Evolutionary conservation across 2,329 filamentous ascomycete genomes (phyloP), one percentile per base, ranked within the genome.

Genomic region (Epichloe scottii): DNA sequence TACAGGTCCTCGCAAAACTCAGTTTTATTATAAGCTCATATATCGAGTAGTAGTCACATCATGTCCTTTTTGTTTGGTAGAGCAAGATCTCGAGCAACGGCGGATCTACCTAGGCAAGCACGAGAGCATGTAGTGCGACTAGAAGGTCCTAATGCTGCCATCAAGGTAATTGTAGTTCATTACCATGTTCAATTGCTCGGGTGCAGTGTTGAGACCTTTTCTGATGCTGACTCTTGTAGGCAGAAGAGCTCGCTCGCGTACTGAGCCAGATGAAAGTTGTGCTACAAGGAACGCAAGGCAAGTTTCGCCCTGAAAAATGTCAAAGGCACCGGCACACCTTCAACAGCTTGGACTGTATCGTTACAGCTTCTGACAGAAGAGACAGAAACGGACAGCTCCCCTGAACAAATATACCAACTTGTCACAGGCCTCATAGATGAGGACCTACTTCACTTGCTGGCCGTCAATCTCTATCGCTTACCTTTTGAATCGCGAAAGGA

Each of bases 401-500:
- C 89, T 21, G 89, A 96, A 58, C 86, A 93, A 67, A 86, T 95
- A 54, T 85, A 88, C 64, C 82, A 90, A 62, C 81, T 97, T 46
- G 85, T 97, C 49, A 84, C 83, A 51, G 81, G 86, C 57, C 81
- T 95, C 55, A 85, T 96, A 60, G 82, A 90, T 64, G 89, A 96
- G 70, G 89, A 95, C 66, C 76, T 98, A 7, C 81, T 98, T 42
- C 87, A 87, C 60, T 76, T 87, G 48, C 83, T 98, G 52, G 89
- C 91, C 19, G 77, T 84, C 54, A 85, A 85, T 63, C 85, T 98
- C 44, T 82, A 88, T 68, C 81, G 84, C 48, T 78, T 98, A 4
- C 89, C 91, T 0, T 98, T 98, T 72, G 93, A 98, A 72, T 88
- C 90, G 38, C 84, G 91, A 62, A 97, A 96, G 73, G 91, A 96